Conservation (phyloP, 306 rosid species). For the Begonia masoniana region DNA sequence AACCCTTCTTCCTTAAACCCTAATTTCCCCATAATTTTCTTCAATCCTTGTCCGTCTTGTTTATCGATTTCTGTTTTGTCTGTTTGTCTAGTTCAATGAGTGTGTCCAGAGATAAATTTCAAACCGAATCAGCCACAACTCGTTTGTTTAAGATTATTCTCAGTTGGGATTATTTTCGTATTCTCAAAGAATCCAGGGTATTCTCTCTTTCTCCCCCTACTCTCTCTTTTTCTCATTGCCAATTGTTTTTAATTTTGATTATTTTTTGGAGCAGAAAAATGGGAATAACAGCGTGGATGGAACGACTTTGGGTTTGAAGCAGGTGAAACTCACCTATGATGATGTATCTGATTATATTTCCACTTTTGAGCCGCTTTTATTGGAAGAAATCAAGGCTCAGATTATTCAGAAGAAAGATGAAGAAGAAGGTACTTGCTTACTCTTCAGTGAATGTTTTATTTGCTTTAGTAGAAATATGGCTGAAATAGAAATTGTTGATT, state of each 20-base stretch:
- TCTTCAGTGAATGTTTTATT: neutral
- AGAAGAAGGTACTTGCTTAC: conserved; percentile 31
- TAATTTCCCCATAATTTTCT: too few species aligned
- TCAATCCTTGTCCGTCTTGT: too few species aligned
- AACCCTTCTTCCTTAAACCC: too few species aligned
- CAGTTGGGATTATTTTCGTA: conserved; percentile 55
- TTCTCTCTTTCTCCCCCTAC: neutral
- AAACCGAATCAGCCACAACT: conserved; percentile 46
- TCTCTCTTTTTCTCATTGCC: neutral
- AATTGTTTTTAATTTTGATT: neutral
- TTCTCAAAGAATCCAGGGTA: conserved; percentile 36
- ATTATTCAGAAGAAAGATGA: conserved; percentile 39
- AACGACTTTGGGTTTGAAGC: conserved; percentile 20
- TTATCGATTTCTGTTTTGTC: neutral
- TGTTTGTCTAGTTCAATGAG: conserved; percentile 31
- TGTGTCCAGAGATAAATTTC: conserved; percentile 42
- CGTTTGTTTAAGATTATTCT: conserved; percentile 67
- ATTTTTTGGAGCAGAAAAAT: conserved; percentile 21
- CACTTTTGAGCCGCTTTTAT: conserved; percentile 77
- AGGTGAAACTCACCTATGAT: conserved; percentile 39
- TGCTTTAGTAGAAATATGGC: neutral
- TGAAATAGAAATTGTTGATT: neutral
- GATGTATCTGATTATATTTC: conserved; percentile 70
- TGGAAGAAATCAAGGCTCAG: conserved; percentile 81
- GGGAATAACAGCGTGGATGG: conserved; percentile 12